Conservation (phyloP, 371 early-diverging fungal species). For the Lichtheimia ornata region DNA sequence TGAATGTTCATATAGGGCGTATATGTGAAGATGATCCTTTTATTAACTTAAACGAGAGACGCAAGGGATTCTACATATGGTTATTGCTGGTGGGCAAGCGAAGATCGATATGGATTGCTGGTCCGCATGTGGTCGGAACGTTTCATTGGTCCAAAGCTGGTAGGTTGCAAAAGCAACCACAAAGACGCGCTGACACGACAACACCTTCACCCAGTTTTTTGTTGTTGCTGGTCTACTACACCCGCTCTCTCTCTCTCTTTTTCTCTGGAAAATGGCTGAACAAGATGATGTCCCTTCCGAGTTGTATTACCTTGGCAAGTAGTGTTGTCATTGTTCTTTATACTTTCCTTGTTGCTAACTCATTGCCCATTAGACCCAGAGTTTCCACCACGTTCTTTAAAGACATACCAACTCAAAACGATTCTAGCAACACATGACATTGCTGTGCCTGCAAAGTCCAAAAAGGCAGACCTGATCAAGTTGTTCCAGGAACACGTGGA, state of each 20-base stretch:
- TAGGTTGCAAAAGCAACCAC: too few relatives aligned
- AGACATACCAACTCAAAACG: constrained; percentile 17
- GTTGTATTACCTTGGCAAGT: constrained; percentile 22
- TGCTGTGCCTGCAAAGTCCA: background rate
- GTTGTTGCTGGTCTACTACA: too few relatives aligned
- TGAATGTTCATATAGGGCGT: too few relatives aligned
- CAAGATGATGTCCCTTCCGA: constrained; percentile 10
- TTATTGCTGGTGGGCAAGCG: too few relatives aligned
- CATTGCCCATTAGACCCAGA: constrained; percentile 4
- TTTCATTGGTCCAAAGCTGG: too few relatives aligned
- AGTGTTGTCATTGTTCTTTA: background rate
- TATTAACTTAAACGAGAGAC: too few relatives aligned
- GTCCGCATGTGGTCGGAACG: too few relatives aligned
- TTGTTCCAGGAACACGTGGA: constrained; percentile 12
- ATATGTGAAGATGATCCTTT: too few relatives aligned
- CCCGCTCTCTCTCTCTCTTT: background rate
- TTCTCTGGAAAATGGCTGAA: background rate
- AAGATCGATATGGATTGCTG: too few relatives aligned
- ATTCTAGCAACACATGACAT: constrained; percentile 15
- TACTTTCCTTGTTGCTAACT: background rate
- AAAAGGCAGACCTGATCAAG: constrained; percentile 8
- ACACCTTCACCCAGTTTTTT: too few relatives aligned
- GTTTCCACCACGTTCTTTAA: constrained; percentile 14
- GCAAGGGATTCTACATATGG: too few relatives aligned
- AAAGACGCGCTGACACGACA: too few relatives aligned